These are phyloP conservation scores for Mrakia blollopis DNA, from an alignment of 768 basidiomycete species.

Conservation along the genomic window DNA sequence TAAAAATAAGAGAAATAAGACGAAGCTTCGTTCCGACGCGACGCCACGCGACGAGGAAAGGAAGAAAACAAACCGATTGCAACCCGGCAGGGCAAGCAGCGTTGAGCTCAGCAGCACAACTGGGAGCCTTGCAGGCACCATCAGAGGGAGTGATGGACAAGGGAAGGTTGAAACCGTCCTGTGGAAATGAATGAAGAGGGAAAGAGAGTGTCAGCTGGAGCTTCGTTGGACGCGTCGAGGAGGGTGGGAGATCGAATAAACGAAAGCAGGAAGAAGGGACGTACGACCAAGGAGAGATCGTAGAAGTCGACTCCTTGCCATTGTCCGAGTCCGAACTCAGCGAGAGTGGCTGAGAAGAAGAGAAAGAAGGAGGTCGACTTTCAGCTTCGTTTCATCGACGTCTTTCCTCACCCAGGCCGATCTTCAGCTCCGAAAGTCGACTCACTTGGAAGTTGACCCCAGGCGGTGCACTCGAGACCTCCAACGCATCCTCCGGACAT, in stretches of 20 bases:
- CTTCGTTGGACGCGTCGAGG: neutral
- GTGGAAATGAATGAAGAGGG: neutral
- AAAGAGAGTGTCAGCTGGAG: neutral
- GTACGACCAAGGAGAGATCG: neutral
- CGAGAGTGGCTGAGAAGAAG: neutral
- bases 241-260: neutral
- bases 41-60: neutral
- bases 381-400: neutral
- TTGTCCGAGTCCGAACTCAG: neutral
- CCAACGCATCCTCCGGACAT: neutral
- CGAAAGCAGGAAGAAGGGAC: neutral
- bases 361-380: neutral
- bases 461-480: neutral
- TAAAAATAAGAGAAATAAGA: neutral
- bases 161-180: neutral
- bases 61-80: neutral
- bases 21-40: neutral
- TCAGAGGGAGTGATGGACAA: neutral
- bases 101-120: neutral
- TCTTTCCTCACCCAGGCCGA: neutral
- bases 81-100: neutral
- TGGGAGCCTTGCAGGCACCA: neutral
- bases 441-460: neutral
- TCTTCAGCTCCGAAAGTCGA: neutral
- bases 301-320: constrained; percentile 1